Base-by-base conservation (phyloP, 352 stramenopile species). In the Globisporangium solare region DNA sequence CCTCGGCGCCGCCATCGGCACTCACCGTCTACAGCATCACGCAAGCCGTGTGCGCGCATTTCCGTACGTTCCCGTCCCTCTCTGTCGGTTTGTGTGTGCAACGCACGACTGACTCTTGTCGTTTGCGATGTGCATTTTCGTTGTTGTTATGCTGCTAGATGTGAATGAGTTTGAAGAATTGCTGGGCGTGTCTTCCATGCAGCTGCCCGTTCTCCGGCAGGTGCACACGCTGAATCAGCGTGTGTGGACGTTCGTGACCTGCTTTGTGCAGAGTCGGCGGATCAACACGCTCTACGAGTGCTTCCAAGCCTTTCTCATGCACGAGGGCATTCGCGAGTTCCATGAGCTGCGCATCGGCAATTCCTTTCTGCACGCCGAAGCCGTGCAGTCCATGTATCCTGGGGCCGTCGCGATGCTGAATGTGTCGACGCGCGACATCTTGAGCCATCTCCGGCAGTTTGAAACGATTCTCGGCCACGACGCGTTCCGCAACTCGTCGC, bases 191-290 rank as follows among this genome's bases (percentile, higher is more conserved):
- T 62, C 48, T 21, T 67, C 78, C 1, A 54, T 81, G 56, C 74
- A 85, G 41, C 47, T 88, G 12, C 71, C 76, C 7, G 61, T 56
- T 21, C 60, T 92, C 31, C 61, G 75, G 0, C 76, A 90, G 31
- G 47, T 92, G 27, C 74, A 89, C 48, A 68, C 68, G 41, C 63
- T 86, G 47, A 83, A 87, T 57, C 77, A 89, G 70, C 78, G 83
- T 17, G 68, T 92, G 54, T 92, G 83, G 83, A 87, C 67, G 12
- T 92, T 92, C 37, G 77, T 89, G 48, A 88, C 80, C 15, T 89
- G 80, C 58, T 92, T 82, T 58, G 69, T 79, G 52, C 80, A 90
- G 49, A 84, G 74, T 42, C 78, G 80, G 10, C 80, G 80, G 37
- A 60, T 92, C 47, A 73, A 91, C 54, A 92, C 83, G 49, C 68